Percentiles rank a stretch among this genome's conserved stretches.
Conservation (phyloP, 176 grass and related monocot genomes). For the Rhynchospora breviuscula region DNA sequence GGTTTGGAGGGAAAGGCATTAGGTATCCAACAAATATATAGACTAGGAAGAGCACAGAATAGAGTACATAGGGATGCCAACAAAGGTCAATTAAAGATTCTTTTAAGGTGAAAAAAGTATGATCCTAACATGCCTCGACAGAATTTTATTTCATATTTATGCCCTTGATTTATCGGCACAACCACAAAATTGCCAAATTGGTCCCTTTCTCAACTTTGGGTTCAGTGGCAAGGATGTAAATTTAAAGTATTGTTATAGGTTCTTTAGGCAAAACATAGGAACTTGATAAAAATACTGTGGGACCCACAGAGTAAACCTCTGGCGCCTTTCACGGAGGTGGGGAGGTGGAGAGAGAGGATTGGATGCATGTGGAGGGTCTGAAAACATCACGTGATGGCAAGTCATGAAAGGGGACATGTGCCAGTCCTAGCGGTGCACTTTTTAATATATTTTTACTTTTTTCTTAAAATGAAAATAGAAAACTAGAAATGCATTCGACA, state of each 20-base stretch:
- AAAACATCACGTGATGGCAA: slow-evolving; percentile 2
- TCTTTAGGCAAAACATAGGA: background rate
- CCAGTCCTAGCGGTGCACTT: background rate
- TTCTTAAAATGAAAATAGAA: background rate
- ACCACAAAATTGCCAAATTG: background rate
- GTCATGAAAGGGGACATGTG: background rate
- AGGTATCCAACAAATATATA: slow-evolving; percentile 19
- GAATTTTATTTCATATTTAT: background rate
- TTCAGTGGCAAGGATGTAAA: background rate
- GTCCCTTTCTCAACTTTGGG: background rate
- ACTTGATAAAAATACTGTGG: background rate
- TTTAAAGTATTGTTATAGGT: background rate
- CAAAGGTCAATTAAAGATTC: slow-evolving; percentile 20
- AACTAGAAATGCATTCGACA: too few species aligned
- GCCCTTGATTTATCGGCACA: background rate
- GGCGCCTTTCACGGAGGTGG: slow-evolving; percentile 23
- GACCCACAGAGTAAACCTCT: background rate
- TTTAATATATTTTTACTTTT: background rate
- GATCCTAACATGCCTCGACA: background rate
- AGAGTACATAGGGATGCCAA: background rate
- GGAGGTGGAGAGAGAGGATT: background rate
- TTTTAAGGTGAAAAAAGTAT: background rate
- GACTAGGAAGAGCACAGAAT: background rate
- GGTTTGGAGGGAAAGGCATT: slow-evolving; percentile 22
- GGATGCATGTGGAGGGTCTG: slow-evolving; percentile 15